Percentiles rank a stretch among this genome's conserved stretches.
Evolutionary conservation across 2,329 filamentous ascomycete genomes (phyloP).

Genomic region (Hymenoscyphus occultus): DNA sequence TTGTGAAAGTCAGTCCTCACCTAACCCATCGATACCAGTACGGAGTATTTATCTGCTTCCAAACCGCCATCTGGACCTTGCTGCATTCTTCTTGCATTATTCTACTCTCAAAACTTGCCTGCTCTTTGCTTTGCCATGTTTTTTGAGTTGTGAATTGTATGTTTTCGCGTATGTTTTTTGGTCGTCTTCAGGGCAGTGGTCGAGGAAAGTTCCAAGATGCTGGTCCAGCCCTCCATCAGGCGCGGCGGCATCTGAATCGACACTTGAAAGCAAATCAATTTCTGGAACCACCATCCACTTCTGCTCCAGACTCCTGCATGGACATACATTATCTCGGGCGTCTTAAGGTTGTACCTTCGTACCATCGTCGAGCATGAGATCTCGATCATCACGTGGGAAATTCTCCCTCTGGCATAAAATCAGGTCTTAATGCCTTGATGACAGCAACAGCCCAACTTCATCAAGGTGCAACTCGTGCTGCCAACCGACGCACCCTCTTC

Average conservation of each 20-base stretch:
- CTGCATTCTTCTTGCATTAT: background rate
- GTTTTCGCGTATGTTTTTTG: background rate
- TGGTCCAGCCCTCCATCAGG: background rate
- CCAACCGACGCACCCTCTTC: background rate
- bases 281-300: background rate
- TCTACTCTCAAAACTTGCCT: background rate
- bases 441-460: constrained; percentile 6
- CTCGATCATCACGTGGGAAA: constrained; percentile 9
- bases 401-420: constrained; percentile 1
- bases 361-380: background rate
- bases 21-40: background rate
- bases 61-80: background rate
- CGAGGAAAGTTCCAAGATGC: constrained; percentile 1
- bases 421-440: constrained; percentile 5
- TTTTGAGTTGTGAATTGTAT: background rate
- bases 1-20: background rate
- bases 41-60: background rate
- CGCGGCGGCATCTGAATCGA: no score
- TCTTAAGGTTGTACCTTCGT: background rate
- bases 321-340: background rate
- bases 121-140: background rate
- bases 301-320: background rate
- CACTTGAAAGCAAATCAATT: no score
- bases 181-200: background rate
- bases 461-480: constrained; percentile 4